Conservation (phyloP, 805 yeast species). For the Wickerhamomyces sydowiorum region DNA sequence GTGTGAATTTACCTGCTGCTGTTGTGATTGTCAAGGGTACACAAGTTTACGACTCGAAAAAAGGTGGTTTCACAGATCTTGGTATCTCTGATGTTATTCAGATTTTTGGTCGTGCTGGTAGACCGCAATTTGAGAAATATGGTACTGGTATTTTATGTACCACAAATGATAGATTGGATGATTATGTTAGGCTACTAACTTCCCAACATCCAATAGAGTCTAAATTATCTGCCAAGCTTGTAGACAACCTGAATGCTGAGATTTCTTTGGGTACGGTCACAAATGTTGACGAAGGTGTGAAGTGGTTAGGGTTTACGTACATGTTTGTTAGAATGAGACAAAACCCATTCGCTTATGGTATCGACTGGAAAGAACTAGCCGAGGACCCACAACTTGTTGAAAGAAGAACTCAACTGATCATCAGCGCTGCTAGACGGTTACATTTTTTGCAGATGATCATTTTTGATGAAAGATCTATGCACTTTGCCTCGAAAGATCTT, state of each 20-base stretch:
- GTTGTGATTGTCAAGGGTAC: constrained; percentile 96
- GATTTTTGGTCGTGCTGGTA: constrained; percentile 98
- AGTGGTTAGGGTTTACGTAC: constrained; percentile 97
- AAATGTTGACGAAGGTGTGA: constrained; percentile 88
- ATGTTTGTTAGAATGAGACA: constrained; percentile 90
- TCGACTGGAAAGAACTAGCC: constrained; percentile 78
- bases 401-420: constrained; percentile 69
- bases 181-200: constrained; percentile 79
- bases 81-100: constrained; percentile 97
- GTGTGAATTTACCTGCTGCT: constrained; percentile 97
- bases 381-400: constrained; percentile 78
- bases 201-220: constrained; percentile 98
- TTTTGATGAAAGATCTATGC: constrained; percentile 77
- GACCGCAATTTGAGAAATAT: constrained; percentile 90
- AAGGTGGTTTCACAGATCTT: constrained; percentile 89
- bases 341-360: constrained; percentile 89
- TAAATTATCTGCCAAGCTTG: constrained; percentile 64
- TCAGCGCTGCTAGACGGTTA: constrained; percentile 75
- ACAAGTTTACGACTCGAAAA: constrained; percentile 88
- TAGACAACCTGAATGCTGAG: constrained; percentile 94
- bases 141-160: constrained; percentile 95
- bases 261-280: constrained; percentile 94
- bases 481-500: constrained; percentile 78
- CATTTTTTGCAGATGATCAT: constrained; percentile 90
- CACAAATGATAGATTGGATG: constrained; percentile 72